Percentiles rank a stretch among this genome's conserved stretches.
phyloP scores from a whole-genome alignment of 1,284 basidiomycete species.

The Sphaerobolus stellatus region DNA sequence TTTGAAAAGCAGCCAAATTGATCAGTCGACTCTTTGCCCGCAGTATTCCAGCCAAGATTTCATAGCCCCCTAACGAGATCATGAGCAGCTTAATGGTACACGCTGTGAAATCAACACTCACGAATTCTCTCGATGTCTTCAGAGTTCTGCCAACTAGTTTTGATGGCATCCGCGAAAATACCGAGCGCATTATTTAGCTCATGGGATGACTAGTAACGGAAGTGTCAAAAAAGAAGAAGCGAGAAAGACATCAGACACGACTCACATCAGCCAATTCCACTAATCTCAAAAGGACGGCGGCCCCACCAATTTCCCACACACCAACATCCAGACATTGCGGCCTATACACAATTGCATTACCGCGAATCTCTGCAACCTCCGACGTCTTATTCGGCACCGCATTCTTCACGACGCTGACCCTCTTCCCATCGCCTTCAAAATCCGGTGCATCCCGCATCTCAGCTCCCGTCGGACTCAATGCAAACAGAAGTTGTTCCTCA shows the following conservation, averaged over 20 bases:
- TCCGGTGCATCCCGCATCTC: too few species aligned
- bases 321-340: conserved; percentile 71
- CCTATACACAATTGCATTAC: conserved; percentile 62
- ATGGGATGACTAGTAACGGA: conserved; percentile 53
- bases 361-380: conserved; percentile 35
- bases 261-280: conserved; percentile 76
- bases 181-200: conserved; percentile 72
- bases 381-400: neutral
- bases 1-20: conserved; percentile 74
- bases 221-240: conserved; percentile 7
- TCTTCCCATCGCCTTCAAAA: conserved; percentile 1
- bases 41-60: conserved; percentile 77
- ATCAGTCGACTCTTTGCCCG: conserved; percentile 73
- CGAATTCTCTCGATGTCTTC: conserved; percentile 88
- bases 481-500: conserved; percentile 51
- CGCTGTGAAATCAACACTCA: conserved; percentile 36
- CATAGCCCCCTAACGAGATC: conserved; percentile 70
- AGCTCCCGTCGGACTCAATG: conserved; percentile 41
- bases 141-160: conserved; percentile 87
- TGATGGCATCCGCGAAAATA: conserved; percentile 75
- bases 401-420: conserved; percentile 7
- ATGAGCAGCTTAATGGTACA: neutral
- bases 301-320: conserved; percentile 83
- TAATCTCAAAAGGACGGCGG: conserved; percentile 70
- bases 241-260: conserved; percentile 7